Evolutionary conservation across 208 protist genomes (phyloP).

Genomic region (Acanthamoeba lenticulata): DNA sequence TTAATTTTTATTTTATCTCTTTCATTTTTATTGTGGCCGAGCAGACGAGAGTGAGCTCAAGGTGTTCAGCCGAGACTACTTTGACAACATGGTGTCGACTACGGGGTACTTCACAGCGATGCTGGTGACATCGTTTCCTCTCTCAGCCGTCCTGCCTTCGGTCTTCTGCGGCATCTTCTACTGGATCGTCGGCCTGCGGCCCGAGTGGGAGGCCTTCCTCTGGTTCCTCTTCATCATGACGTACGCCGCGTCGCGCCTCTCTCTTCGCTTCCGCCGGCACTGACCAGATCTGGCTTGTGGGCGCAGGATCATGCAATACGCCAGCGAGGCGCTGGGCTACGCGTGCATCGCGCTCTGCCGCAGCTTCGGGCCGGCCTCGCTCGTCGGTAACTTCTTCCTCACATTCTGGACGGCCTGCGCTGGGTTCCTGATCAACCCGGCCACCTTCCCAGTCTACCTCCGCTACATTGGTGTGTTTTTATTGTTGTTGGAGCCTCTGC

Average conservation of each 20-base stretch:
- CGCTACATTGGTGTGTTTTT: background rate
- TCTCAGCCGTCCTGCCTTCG: background rate
- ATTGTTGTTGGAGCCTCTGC: too few relatives aligned
- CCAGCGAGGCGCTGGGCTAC: background rate
- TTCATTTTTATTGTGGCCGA: background rate
- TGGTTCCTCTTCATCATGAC: conserved; percentile 28
- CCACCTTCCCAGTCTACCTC: background rate
- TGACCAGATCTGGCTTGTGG: too few relatives aligned
- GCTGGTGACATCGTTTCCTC: background rate
- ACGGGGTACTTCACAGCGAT: background rate
- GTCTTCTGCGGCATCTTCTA: conserved; percentile 10
- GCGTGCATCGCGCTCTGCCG: background rate
- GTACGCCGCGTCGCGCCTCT: background rate
- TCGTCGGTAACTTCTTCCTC: background rate
- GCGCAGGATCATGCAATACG: background rate
- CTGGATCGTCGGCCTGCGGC: background rate
- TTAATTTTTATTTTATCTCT: background rate
- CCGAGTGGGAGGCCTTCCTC: background rate
- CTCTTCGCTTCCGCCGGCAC: background rate
- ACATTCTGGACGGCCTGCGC: background rate
- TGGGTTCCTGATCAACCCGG: background rate
- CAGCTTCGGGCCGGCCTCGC: background rate
- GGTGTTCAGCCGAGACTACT: background rate
- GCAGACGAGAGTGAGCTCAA: conserved; percentile 8
- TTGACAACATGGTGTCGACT: background rate